Evolutionary conservation across 2,329 filamentous ascomycete species (phyloP).

Genomic region (Fusarium hostae): DNA sequence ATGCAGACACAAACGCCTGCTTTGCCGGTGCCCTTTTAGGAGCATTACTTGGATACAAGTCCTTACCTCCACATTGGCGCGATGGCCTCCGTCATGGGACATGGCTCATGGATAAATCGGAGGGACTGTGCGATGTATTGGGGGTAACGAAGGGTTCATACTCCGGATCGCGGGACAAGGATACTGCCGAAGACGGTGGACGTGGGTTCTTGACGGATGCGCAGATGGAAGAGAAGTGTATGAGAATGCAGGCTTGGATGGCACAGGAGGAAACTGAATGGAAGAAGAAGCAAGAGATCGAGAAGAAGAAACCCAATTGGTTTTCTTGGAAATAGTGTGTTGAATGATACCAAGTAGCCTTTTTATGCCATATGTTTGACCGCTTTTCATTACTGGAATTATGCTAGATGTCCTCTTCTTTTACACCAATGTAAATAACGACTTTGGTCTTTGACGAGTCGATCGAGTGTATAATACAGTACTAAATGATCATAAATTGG

Average conservation of each 20-base stretch:
- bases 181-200: slow-evolving; percentile 56
- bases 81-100: slow-evolving; percentile 57
- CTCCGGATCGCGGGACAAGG: slow-evolving; percentile 50
- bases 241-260: slow-evolving; percentile 49
- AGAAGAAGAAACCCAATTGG: slow-evolving; percentile 40
- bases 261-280: slow-evolving; percentile 44
- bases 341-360: neutral
- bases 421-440: neutral
- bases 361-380: too few species aligned
- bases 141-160: slow-evolving; percentile 52
- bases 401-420: too few species aligned
- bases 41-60: slow-evolving; percentile 58
- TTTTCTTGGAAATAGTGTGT: slow-evolving; percentile 31
- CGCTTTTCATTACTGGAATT: too few species aligned
- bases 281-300: slow-evolving; percentile 39
- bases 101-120: slow-evolving; percentile 59
- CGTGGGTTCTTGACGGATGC: slow-evolving; percentile 51
- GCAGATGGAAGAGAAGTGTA: slow-evolving; percentile 51
- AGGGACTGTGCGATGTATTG: slow-evolving; percentile 53
- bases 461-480: neutral
- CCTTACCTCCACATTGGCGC: slow-evolving; percentile 60
- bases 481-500: neutral
- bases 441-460: neutral
- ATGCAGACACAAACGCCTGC: slow-evolving; percentile 66
- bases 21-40: slow-evolving; percentile 63